Percentiles rank a stretch among this genome's conserved stretches.
Conservation (phyloP, 805 yeast species). For the Candida mattraensis region DNA sequence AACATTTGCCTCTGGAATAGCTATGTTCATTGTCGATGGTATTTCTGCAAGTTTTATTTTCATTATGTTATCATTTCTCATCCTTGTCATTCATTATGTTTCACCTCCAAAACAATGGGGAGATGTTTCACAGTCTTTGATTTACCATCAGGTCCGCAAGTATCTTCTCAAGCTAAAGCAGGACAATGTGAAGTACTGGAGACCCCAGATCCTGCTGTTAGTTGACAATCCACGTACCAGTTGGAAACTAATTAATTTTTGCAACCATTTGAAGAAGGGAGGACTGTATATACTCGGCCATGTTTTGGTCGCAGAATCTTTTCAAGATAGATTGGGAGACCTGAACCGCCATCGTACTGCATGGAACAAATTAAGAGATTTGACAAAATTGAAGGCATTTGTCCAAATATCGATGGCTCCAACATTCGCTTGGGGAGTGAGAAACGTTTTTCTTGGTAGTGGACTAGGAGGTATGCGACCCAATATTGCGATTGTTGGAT, state of each 20-base stretch:
- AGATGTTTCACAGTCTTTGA: conserved; percentile 92
- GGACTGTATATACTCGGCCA: conserved; percentile 92
- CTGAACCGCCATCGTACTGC: conserved; percentile 71
- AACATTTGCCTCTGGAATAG: conserved; percentile 62
- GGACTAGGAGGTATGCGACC: conserved; percentile 99
- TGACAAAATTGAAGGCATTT: conserved; percentile 82
- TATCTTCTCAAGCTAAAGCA: conserved; percentile 78
- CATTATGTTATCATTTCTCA: conserved; percentile 60
- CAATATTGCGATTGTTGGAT: conserved; percentile 89
- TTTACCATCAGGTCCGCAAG: conserved; percentile 95
- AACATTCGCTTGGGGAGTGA: conserved; percentile 88
- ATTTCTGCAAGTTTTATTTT: conserved; percentile 78
- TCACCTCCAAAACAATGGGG: conserved; percentile 98
- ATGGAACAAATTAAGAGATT: conserved; percentile 81
- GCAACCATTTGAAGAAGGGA: conserved; percentile 94
- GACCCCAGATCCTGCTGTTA: conserved; percentile 88
- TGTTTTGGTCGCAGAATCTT: conserved; percentile 67
- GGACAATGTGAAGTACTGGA: conserved; percentile 96
- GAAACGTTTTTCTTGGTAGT: conserved; percentile 87
- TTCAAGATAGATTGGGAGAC: conserved; percentile 66
- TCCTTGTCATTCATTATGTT: conserved; percentile 79
- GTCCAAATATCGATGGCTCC: conserved; percentile 91
- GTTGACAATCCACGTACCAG: conserved; percentile 91
- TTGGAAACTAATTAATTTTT: conserved; percentile 89
- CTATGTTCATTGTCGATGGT: conserved; percentile 96